Percentiles rank a stretch among this genome's conserved stretches.
phyloP scores from a whole-genome alignment of 2,329 filamentous ascomycete genomes.

The Aspergillus brunneoviolaceus region DNA sequence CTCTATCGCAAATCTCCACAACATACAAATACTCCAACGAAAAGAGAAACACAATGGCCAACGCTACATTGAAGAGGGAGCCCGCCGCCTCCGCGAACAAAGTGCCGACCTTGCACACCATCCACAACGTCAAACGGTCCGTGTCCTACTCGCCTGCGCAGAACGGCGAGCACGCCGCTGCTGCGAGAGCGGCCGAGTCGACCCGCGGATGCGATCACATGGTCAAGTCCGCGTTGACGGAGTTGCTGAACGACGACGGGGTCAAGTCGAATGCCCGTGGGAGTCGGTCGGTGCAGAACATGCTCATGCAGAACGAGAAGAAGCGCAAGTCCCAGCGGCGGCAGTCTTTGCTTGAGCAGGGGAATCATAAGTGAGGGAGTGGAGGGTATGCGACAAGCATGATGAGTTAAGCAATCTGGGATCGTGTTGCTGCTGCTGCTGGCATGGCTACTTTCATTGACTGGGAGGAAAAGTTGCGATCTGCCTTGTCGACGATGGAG shows the following conservation, averaged over 20 bases:
- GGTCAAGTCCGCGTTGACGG: slow-evolving; percentile 60
- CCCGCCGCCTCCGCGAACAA: slow-evolving; percentile 16
- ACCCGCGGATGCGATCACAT: slow-evolving; percentile 16
- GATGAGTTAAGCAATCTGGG: not conserved
- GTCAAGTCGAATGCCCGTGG: slow-evolving; percentile 54
- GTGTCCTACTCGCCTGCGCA: slow-evolving; percentile 11
- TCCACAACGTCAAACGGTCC: slow-evolving; percentile 11
- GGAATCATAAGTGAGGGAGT: not conserved
- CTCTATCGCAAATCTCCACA: not conserved
- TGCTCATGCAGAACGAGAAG: slow-evolving; percentile 61
- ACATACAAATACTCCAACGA: not conserved
- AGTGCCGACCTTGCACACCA: slow-evolving; percentile 15
- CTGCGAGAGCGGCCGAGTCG: not conserved
- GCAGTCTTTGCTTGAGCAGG: slow-evolving; percentile 10
- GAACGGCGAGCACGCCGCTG: not conserved
- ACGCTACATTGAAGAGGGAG: not conserved
- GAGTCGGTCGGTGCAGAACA: slow-evolving; percentile 59
- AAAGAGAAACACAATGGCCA: not conserved
- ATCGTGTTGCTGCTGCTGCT: not conserved
- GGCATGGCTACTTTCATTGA: not conserved
- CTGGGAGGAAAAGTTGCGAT: not conserved
- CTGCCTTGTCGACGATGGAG: not conserved
- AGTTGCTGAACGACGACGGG: slow-evolving; percentile 60
- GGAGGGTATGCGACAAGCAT: not conserved
- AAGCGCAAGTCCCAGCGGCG: slow-evolving; percentile 42